A percentile compares a stretch with the other conserved stretches of the same genome.
These are phyloP conservation scores for Ophiostoma triangulosporum DNA, from an alignment of 2,329 filamentous ascomycete species.

Conservation along the genomic window DNA sequence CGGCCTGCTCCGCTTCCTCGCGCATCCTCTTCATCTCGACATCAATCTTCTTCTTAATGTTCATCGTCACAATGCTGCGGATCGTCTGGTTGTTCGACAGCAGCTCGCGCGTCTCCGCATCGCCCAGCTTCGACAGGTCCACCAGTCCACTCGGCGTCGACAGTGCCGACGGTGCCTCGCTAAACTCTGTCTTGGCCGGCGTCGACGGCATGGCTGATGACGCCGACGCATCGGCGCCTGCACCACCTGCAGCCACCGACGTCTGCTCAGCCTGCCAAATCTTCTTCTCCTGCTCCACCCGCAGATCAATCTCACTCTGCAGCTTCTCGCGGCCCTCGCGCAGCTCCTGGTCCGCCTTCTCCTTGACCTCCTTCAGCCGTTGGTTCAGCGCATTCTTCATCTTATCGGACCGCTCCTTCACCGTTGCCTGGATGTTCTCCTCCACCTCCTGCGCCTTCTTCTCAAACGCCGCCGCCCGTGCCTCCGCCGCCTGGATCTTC, in stretches of 20 bases:
- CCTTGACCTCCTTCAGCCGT: slow-evolving; percentile 54
- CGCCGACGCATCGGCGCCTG: neutral
- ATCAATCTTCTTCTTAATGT: slow-evolving; percentile 58
- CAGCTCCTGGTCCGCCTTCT: slow-evolving; percentile 36
- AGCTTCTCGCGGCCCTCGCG: slow-evolving; percentile 40
- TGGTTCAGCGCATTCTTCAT: slow-evolving; percentile 57
- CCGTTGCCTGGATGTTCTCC: slow-evolving; percentile 41
- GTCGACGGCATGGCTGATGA: neutral
- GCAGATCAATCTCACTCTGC: slow-evolving; percentile 31
- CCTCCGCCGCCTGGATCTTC: slow-evolving; percentile 45
- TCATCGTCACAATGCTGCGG: slow-evolving; percentile 43
- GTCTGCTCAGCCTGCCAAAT: slow-evolving; percentile 45
- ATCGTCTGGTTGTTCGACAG: slow-evolving; percentile 42
- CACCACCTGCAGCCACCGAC: neutral
- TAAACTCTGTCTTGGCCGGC: slow-evolving; percentile 6
- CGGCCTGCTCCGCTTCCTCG: slow-evolving; percentile 34
- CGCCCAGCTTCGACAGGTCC: slow-evolving; percentile 36
- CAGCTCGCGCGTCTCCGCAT: slow-evolving; percentile 43
- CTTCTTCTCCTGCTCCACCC: slow-evolving; percentile 48
- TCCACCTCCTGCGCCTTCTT: slow-evolving; percentile 51
- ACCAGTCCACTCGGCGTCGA: slow-evolving; percentile 13
- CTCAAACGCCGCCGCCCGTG: slow-evolving; percentile 51
- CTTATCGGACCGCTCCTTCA: slow-evolving; percentile 52
- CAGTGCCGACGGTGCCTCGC: slow-evolving; percentile 22
- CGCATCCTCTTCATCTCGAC: slow-evolving; percentile 47